phyloP scores from a whole-genome alignment of 192 early-diverging fungal genomes.

The Diversispora epigaea region DNA sequence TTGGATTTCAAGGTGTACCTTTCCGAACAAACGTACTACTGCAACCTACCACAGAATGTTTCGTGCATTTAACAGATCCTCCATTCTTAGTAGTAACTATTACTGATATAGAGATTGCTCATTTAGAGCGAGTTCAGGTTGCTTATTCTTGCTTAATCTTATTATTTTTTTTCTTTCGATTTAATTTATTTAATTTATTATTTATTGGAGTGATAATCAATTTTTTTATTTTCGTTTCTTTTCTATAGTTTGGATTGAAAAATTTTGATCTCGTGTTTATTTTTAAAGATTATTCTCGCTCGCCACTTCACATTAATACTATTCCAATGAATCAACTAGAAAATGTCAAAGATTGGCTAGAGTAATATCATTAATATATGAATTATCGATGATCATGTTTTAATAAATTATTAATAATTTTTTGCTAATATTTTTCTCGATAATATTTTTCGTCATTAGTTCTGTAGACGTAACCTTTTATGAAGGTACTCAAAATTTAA shows the following conservation, averaged over 20 bases:
- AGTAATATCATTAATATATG: constrained; percentile 75
- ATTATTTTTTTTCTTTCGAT: neutral
- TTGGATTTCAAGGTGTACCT: constrained; percentile 94
- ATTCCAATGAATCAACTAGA: constrained; percentile 91
- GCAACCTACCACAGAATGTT: constrained; percentile 93
- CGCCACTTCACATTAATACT: constrained; percentile 94
- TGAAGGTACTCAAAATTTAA: constrained; percentile 92
- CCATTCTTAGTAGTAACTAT: constrained; percentile 91
- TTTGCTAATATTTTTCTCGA: no score
- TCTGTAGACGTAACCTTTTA: constrained; percentile 89
- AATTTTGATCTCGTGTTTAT: constrained; percentile 99
- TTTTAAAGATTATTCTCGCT: constrained; percentile 87
- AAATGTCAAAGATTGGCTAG: constrained; percentile 94
- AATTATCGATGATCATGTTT: neutral
- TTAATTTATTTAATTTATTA: neutral
- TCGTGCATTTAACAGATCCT: constrained; percentile 93
- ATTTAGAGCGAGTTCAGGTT: constrained; percentile 90
- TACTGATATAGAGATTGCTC: constrained; percentile 89
- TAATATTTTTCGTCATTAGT: constrained; percentile 38
- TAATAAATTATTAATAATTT: neutral
- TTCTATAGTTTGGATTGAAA: constrained; percentile 81
- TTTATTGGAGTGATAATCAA: constrained; percentile 72
- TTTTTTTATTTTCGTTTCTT: constrained; percentile 89
- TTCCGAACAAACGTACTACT: constrained; percentile 87
- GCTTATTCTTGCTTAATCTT: neutral